phyloP scores from a whole-genome alignment of 176 grass and related monocot species.

The maize (Zea mays) region DNA sequence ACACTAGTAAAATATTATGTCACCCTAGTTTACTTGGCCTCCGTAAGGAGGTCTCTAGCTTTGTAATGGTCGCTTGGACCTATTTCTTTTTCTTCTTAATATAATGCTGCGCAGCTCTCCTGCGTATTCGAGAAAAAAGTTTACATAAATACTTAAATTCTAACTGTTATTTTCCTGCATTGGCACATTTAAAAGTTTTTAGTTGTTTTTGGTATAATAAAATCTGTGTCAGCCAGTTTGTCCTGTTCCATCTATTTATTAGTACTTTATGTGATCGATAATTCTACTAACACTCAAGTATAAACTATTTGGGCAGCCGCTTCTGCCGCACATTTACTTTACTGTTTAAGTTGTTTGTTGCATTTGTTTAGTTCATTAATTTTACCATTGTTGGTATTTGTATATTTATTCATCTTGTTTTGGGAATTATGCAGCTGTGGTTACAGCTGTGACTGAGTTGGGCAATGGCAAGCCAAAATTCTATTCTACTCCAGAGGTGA shows the following conservation, averaged over 20 bases:
- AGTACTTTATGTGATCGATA: neutral
- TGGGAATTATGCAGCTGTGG: conserved; percentile 56
- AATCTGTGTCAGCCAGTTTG: neutral
- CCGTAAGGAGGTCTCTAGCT: no score
- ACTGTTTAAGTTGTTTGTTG: neutral
- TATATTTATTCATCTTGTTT: conserved; percentile 30
- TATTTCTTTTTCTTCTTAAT: no score
- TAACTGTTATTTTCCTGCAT: neutral
- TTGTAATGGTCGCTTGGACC: no score
- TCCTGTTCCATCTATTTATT: neutral
- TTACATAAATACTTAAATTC: neutral
- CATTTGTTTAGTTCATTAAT: conserved; percentile 22
- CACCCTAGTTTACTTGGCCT: no score
- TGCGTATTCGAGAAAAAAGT: neutral
- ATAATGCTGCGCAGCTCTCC: no score
- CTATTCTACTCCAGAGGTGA: conserved; percentile 87
- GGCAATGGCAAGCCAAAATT: conserved; percentile 89
- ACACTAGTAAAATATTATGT: neutral
- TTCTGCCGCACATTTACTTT: neutral
- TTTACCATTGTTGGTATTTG: conserved; percentile 8
- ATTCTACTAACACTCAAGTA: neutral
- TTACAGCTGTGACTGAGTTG: conserved; percentile 86
- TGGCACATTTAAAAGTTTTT: neutral
- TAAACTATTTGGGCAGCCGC: neutral
- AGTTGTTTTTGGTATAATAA: neutral